Base-by-base conservation (phyloP, 2,329 filamentous ascomycete genomes). In the Aspergillus chevalieri region DNA sequence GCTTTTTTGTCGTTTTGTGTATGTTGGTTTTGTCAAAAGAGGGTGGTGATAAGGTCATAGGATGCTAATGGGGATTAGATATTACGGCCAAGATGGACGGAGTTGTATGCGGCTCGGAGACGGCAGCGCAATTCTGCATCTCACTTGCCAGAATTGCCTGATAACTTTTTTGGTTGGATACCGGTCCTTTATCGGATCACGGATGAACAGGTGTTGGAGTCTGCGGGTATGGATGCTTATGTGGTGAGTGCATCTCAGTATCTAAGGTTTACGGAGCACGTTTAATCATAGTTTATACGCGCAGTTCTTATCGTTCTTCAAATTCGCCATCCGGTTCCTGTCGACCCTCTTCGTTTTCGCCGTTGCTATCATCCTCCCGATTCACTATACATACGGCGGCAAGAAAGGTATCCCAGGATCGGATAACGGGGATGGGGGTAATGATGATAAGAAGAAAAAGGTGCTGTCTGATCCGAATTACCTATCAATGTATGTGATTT, bases 111-210 rank as follows among this genome's bases (percentile, higher is more conserved):
- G 28, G 93, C 93, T 43, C 83, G 93, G 50, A 93, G 91, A 71
- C 84, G 85, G 61, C 84, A 87, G 55, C 82, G 82, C 58, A 77
- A 84, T 63, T 77, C 78, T n/a, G 80, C 80, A 14, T 78, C 78
- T 2, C 68, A 78, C 26, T 77, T 97, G 17, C 94, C 93, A 6
- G 78, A 85, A 30, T 80, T 98, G 8, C 88, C 92, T 15, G 82
- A 91, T 64, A 86, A 82, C 43, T 84, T 95, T 63, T 87, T 97
- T 58, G 92, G 92, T 62, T 98, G 93, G 93, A 93, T 98, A 43
- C 84, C 90, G 1, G 83, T 84, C 3, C 73, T 98, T 38, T 93
- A 90, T 74, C 82, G 74, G 57, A 87, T 98, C 53, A 89, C 84
- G 1, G 91, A 97, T 57, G 85, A 95, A 64, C 87, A 97, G 69